These are phyloP conservation scores for Elongisporangium prolatum DNA, from an alignment of 352 stramenopile species.

Conservation along the genomic window DNA sequence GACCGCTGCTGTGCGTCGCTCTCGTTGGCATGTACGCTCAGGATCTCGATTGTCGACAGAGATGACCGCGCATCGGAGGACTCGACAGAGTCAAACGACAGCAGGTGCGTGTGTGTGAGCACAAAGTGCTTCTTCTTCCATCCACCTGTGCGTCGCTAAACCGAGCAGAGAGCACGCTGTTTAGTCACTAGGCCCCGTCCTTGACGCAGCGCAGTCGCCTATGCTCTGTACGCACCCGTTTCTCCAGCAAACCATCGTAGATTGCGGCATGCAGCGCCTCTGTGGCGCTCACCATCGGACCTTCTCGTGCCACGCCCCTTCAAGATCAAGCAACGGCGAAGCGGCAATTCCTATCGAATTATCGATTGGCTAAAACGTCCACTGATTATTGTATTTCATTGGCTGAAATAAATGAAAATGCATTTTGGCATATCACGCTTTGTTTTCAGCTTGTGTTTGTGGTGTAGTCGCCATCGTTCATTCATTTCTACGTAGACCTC, in stretches of 20 bases:
- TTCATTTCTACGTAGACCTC: too few species aligned
- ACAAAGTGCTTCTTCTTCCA: conserved; percentile 83
- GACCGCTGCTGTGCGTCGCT: conserved; percentile 33
- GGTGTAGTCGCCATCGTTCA: too few species aligned
- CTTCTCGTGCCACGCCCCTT: conserved; percentile 17
- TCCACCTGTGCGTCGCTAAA: conserved; percentile 52
- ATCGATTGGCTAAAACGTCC: too few species aligned
- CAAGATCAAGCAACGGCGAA: conserved; percentile 3
- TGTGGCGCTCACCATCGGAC: conserved; percentile 54
- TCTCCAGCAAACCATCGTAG: conserved; percentile 56
- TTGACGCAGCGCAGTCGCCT: neutral
- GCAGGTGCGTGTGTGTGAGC: conserved; percentile 53
- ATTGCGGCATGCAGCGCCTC: conserved; percentile 55
- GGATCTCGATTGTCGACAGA: conserved; percentile 63
- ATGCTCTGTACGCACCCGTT: conserved; percentile 29
- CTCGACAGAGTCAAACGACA: conserved; percentile 69
- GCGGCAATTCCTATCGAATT: too few species aligned
- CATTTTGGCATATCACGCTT: too few species aligned
- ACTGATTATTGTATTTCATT: too few species aligned
- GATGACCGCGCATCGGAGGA: conserved; percentile 29
- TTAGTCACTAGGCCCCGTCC: too few species aligned
- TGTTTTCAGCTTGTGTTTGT: too few species aligned
- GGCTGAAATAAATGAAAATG: too few species aligned
- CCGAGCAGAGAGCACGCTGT: conserved; percentile 1
- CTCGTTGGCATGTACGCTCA: conserved; percentile 38